Base-by-base conservation (phyloP, 306 rosid species). In the Fagus crenata region DNA sequence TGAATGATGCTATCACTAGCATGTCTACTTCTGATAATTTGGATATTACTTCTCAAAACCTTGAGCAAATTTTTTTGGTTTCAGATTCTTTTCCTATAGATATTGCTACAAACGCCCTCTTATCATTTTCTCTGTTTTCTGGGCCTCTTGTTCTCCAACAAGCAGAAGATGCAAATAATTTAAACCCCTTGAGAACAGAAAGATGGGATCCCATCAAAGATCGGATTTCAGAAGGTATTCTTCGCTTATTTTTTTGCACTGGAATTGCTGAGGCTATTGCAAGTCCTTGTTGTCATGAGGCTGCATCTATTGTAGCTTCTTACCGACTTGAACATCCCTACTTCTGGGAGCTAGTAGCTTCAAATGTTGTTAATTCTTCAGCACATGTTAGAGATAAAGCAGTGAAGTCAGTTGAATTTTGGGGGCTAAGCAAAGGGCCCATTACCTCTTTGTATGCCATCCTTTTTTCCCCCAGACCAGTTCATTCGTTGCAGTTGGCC, bases 401-500 rank as follows among this genome's bases (percentile, higher is more conserved):
- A 76, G 87, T 92, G 85, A 95, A 95, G 84, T 95, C 98, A 3
- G 85, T 95, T 72, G 93, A 88, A 83, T 95, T 87, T 81, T 95
- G 98, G 98, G 98, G 98, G 56, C 89, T 95, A 81, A 86, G 90
- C 77, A 90, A 89, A 86, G 97, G 98, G 69, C 81, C 98, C 32
- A 82, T 90, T 78, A 89, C 92, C 79, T 84, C 97, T 71, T 87
- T 95, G 88, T 95, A 89, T 81, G 90, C 96, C 76, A 80, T 92
- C 76, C 96, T 95, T 71, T 92, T 90, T 80, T 90, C 98, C 75
- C 79, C 90, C 69, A 88, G 81, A 86, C 89, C 96, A 31, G 76
- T 89, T 77, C 89, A 95, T 59, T 83, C 75, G 71, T 78, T 95
- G 86, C 98, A 95, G 85, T 87, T 77, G 76, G 90, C 98, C 39